These are phyloP conservation scores for Fusarium sp. DNA, from an alignment of 2,329 filamentous ascomycete species.

Conservation along the genomic window DNA sequence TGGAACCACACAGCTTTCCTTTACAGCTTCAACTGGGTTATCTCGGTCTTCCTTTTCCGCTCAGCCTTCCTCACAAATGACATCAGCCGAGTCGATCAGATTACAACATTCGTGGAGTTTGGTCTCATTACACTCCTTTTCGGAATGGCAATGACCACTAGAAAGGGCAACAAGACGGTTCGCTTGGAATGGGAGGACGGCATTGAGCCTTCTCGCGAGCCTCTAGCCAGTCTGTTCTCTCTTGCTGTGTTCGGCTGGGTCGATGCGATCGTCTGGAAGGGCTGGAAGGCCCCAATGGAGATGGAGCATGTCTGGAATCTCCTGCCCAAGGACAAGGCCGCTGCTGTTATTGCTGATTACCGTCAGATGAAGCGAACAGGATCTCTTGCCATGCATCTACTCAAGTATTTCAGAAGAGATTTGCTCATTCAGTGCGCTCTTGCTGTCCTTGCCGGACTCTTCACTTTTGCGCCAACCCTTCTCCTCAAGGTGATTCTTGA, in stretches of 20 bases:
- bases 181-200: constrained; percentile 89
- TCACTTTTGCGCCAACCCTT: constrained; percentile 92
- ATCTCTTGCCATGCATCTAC: constrained; percentile 80
- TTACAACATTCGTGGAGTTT: constrained; percentile 79
- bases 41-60: constrained; percentile 80
- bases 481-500: constrained; percentile 91
- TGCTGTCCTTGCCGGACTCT: constrained; percentile 81
- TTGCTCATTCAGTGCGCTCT: constrained; percentile 82
- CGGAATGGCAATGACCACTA: constrained; percentile 79
- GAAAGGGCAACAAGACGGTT: constrained; percentile 92
- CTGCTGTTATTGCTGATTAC: constrained; percentile 81
- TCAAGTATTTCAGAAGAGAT: constrained; percentile 83
- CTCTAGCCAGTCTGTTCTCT: constrained; percentile 88
- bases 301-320: constrained; percentile 93
- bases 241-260: constrained; percentile 91
- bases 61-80: constrained; percentile 83
- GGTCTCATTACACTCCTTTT: constrained; percentile 78
- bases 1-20: constrained; percentile 94
- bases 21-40: constrained; percentile 85
- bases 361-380: constrained; percentile 86
- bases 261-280: constrained; percentile 87
- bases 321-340: constrained; percentile 87
- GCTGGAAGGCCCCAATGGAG: constrained; percentile 86
- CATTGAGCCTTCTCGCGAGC: constrained; percentile 87
- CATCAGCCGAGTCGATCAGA: constrained; percentile 67